phyloP scores from a whole-genome alignment of 2,329 filamentous ascomycete genomes.

The Tolypocladium tundrense region DNA sequence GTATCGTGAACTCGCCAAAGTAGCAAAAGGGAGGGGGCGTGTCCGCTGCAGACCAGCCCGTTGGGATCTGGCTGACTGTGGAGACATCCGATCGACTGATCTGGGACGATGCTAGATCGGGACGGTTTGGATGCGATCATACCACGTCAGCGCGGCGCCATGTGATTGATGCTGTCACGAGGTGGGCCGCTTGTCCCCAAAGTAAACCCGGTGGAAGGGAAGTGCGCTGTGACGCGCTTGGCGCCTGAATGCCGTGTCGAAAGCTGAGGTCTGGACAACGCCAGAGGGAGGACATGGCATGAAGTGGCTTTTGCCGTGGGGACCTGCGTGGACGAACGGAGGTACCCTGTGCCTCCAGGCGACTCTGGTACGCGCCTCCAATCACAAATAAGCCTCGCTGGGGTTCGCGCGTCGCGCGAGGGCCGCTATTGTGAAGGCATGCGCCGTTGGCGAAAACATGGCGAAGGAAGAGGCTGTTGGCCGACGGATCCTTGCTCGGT shows the following conservation, averaged over 20 bases:
- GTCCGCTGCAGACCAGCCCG: not conserved
- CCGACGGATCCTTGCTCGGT: not conserved
- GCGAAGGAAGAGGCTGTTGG: not conserved
- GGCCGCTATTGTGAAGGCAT: not conserved
- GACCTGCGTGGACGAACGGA: not conserved
- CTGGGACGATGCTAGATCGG: constrained; percentile 3
- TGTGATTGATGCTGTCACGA: constrained; percentile 1
- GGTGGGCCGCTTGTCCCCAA: not conserved
- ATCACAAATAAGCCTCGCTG: not conserved
- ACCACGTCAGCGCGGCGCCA: constrained; percentile 3
- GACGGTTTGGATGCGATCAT: constrained; percentile 1
- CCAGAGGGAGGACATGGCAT: not conserved
- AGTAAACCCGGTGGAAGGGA: not conserved
- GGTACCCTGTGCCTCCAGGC: not conserved
- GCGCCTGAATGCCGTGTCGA: not conserved
- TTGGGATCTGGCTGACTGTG: constrained; percentile 2
- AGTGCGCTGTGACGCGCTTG: not conserved
- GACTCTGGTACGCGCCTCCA: not conserved
- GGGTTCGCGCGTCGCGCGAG: not conserved
- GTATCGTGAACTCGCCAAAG: not conserved
- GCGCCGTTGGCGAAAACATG: not conserved
- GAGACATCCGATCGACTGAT: constrained; percentile 4
- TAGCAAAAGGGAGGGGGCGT: not conserved
- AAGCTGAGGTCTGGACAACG: not conserved
- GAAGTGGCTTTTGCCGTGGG: not conserved